Evolutionary conservation across 2,329 filamentous ascomycete genomes (phyloP), one percentile per base, ranked within the genome.

Genomic region (Grosmannia serpens): DNA sequence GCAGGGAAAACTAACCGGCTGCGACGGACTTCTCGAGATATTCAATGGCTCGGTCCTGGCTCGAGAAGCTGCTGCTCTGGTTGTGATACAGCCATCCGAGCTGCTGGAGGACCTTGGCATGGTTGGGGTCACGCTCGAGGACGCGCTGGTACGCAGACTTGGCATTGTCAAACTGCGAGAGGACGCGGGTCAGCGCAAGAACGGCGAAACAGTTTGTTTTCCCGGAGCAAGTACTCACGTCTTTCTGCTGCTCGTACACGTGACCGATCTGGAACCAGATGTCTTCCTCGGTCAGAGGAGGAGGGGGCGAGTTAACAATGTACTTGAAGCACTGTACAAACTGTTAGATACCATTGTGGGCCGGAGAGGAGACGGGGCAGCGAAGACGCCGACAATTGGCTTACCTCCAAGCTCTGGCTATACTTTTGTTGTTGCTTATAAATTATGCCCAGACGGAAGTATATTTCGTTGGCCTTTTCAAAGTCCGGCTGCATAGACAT

Each of bases 241-340:
- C 94, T 79, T 97, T 97, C 73, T 97, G 92, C 68, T 97, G 94
- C 70, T 99, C 94, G 68, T 99, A 91, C 55, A 99, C 94, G 71
- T 99, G 94, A 29, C 94, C 94, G 68, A 99, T 97, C 73, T 99
- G 94, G 77, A 99, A 99, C 92, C 92, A 97, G 61, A 99, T 99
- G 67, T 99, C 94, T 71, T 97, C 92, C 71, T 97, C 91, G 0
- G 91, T 96, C 66, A 99, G 73, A 2, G 94, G 94, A 4, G 89
- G 86, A 3, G 94, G 94, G 31, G 94, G 92, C 57, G 95, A 91
- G 65, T 83, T 87, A 63, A 97, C 91, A 65, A 99, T 99, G 70
- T 96, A 97, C 73, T 94, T 94, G 77, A 99, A 99, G 77, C 94
- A 97, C 89, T 96, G 60, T 20, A 8, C 7, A 60, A 10, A 35